Conservation (phyloP, 169 alveolate species). For the Eimeria maxima region DNA sequence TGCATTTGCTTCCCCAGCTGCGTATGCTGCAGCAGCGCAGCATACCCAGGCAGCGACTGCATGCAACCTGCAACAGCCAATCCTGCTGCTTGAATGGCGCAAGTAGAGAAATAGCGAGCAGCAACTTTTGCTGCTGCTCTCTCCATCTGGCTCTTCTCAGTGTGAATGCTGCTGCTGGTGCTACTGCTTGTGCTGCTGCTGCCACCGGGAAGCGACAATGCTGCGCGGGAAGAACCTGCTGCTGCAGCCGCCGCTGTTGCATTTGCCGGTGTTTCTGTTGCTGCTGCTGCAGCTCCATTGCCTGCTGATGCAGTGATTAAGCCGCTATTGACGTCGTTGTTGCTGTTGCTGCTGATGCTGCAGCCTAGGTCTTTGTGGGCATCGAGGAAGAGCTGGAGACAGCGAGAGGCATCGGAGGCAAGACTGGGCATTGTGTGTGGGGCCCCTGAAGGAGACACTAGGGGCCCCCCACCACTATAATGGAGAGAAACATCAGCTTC, state of each 20-base stretch:
- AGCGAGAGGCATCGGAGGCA: neutral
- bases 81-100: slow-evolving; percentile 67
- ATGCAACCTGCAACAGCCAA: slow-evolving; percentile 51
- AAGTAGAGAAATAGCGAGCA: slow-evolving; percentile 25
- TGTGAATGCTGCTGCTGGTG: neutral
- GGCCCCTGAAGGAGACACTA: neutral
- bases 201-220: neutral
- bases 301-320: neutral
- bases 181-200: neutral
- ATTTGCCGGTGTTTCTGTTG: neutral
- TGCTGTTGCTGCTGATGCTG: neutral
- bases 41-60: slow-evolving; percentile 39
- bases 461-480: neutral
- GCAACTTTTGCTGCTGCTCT: slow-evolving; percentile 34
- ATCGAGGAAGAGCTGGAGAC: neutral
- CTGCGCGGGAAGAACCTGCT: neutral
- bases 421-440: neutral
- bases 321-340: neutral
- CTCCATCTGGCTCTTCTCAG: neutral
- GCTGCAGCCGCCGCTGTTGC: slow-evolving; percentile 3
- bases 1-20: neutral
- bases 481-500: neutral
- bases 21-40: slow-evolving; percentile 15
- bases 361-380: too few species aligned
- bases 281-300: neutral